These are phyloP conservation scores for Aurantiochytrium sp. DNA, from an alignment of 108 stramenopile genomes.

Conservation along the genomic window DNA sequence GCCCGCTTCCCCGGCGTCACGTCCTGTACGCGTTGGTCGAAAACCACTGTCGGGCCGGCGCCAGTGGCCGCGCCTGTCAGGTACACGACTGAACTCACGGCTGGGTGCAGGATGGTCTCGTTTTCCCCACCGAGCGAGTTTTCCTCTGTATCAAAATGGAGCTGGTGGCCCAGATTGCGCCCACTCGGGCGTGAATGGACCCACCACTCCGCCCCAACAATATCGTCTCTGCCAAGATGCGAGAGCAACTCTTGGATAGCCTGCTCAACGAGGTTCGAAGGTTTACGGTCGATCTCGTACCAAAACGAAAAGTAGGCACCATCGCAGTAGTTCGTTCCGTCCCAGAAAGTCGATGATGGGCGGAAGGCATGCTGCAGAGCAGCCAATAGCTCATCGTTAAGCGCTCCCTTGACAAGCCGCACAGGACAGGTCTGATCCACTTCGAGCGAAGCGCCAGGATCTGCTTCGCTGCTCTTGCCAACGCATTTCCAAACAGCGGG, in stretches of 20 bases:
- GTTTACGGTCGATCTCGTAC: not conserved
- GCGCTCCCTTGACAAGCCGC: not conserved
- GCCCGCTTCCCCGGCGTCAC: conserved; percentile 41
- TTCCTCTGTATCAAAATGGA: conserved; percentile 83
- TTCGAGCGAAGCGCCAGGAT: not conserved
- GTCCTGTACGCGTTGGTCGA: conserved; percentile 67
- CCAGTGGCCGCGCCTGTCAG: conserved; percentile 52
- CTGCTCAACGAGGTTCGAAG: not conserved
- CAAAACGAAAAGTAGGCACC: not conserved
- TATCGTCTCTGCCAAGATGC: not conserved
- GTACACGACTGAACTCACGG: conserved; percentile 65
- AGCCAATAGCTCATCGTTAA: not conserved
- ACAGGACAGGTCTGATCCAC: not conserved
- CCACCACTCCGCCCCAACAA: conserved; percentile 76
- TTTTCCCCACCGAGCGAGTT: conserved; percentile 49
- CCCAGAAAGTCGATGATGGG: not conserved
- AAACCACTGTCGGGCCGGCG: conserved; percentile 67
- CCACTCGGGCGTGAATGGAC: conserved; percentile 62
- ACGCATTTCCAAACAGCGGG: not conserved
- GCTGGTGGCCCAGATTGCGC: conserved; percentile 72
- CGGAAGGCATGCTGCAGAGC: not conserved
- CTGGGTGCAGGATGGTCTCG: conserved; percentile 63
- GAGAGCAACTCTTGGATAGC: not conserved
- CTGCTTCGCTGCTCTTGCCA: not conserved
- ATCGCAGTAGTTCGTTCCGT: not conserved